phyloP scores from a whole-genome alignment of 2,329 filamentous ascomycete genomes.

The Diaporthe citrichinensis region DNA sequence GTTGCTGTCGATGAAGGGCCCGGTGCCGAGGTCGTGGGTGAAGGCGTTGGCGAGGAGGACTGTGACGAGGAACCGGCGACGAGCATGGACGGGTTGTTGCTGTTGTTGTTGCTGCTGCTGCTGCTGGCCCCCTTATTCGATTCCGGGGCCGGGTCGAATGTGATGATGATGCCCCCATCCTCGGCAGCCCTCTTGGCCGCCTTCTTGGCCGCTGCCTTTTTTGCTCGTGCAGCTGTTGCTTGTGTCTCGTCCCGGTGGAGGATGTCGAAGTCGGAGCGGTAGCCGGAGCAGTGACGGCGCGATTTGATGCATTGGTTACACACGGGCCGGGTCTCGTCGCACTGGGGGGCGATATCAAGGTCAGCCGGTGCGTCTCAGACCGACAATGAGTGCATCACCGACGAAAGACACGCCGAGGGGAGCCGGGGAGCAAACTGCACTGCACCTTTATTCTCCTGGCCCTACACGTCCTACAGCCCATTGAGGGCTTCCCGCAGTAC shows the following conservation, averaged over 20 bases:
- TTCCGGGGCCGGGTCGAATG: slow-evolving; percentile 24
- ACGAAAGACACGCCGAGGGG: neutral
- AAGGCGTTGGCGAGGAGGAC: slow-evolving; percentile 29
- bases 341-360: slow-evolving; percentile 57
- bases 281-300: slow-evolving; percentile 74
- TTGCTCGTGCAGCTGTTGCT: slow-evolving; percentile 75
- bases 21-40: slow-evolving; percentile 43
- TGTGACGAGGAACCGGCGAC: neutral
- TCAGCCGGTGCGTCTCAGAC: slow-evolving; percentile 38
- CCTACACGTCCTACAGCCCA: slow-evolving; percentile 81
- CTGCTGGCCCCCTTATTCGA: neutral
- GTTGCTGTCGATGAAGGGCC: slow-evolving; percentile 20
- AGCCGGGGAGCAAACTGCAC: slow-evolving; percentile 18
- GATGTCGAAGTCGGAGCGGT: slow-evolving; percentile 79
- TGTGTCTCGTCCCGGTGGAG: slow-evolving; percentile 81
- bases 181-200: slow-evolving; percentile 53
- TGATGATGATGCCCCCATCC: slow-evolving; percentile 41
- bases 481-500: slow-evolving; percentile 75
- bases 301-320: slow-evolving; percentile 77
- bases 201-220: slow-evolving; percentile 67
- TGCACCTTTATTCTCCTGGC: slow-evolving; percentile 80
- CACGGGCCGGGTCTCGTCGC: slow-evolving; percentile 76
- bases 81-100: neutral
- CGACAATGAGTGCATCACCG: neutral
- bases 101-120: neutral